Conservation (phyloP, 805 yeast species). For the Saturnispora sekii region DNA sequence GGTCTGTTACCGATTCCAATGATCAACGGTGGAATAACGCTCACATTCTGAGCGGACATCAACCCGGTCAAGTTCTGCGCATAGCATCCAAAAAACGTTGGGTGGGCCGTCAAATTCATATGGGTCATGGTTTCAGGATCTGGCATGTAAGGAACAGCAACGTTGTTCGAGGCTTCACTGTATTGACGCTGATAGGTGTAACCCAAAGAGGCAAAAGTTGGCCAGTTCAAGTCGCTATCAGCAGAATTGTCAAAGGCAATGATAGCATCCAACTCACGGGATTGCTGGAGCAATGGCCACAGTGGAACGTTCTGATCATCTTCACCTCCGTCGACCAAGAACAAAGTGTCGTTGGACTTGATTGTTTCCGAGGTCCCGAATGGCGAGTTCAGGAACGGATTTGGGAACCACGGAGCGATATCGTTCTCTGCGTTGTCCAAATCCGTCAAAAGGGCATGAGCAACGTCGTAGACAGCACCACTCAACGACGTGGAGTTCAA, state of each 20-base stretch:
- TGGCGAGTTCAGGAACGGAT: slow-evolving; percentile 49
- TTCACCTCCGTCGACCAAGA: slow-evolving; percentile 73
- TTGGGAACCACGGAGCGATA: slow-evolving; percentile 62
- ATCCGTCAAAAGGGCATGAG: slow-evolving; percentile 35
- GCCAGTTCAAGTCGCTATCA: slow-evolving; percentile 53
- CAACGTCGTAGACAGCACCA: slow-evolving; percentile 37
- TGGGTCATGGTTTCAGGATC: slow-evolving; percentile 50
- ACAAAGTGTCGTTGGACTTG: slow-evolving; percentile 33
- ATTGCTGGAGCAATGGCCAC: slow-evolving; percentile 52
- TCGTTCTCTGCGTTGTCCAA: slow-evolving; percentile 43
- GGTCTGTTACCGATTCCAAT: slow-evolving; percentile 73
- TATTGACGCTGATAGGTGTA: slow-evolving; percentile 54
- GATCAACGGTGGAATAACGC: slow-evolving; percentile 55
- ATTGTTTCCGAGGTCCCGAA: slow-evolving; percentile 31
- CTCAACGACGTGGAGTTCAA: slow-evolving; percentile 44
- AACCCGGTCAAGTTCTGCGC: slow-evolving; percentile 50
- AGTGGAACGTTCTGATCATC: slow-evolving; percentile 66
- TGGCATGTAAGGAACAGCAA: slow-evolving; percentile 76
- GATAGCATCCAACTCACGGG: slow-evolving; percentile 51
- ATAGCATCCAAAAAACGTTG: slow-evolving; percentile 80
- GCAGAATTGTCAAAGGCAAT: slow-evolving; percentile 62
- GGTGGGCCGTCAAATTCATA: slow-evolving; percentile 52
- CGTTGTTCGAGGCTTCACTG: slow-evolving; percentile 38
- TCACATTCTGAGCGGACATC: slow-evolving; percentile 29
- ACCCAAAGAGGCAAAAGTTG: slow-evolving; percentile 54